A percentile compares a stretch with the other conserved stretches of the same genome.
Conservation (phyloP, 1,284 basidiomycete genomes). For the Somion occarium region DNA sequence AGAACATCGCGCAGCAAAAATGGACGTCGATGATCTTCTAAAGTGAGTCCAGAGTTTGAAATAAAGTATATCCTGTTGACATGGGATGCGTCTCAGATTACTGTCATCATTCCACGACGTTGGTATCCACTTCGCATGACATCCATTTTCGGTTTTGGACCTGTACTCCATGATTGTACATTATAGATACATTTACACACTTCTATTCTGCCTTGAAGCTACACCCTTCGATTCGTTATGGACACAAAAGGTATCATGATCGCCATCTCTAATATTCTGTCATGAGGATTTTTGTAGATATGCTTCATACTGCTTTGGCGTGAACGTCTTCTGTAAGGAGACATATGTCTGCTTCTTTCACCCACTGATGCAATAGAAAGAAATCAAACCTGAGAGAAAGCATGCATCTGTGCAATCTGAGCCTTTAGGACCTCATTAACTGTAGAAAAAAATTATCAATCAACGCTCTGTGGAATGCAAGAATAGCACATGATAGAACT, state of each 20-base stretch:
- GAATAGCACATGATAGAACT: slow-evolving; percentile 12
- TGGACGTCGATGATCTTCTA: slow-evolving; percentile 77
- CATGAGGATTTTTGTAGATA: slow-evolving; percentile 22
- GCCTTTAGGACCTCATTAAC: slow-evolving; percentile 73
- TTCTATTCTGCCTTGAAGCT: too few species aligned
- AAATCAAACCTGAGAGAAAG: slow-evolving; percentile 70
- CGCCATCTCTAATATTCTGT: too few species aligned
- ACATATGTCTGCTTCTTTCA: too few species aligned
- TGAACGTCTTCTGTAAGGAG: slow-evolving; percentile 68
- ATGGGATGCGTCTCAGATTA: slow-evolving; percentile 47
- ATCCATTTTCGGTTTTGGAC: neutral
- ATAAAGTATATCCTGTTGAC: too few species aligned
- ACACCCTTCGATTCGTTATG: too few species aligned
- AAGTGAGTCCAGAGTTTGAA: slow-evolving; percentile 41
- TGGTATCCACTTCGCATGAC: slow-evolving; percentile 78
- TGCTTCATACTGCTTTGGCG: slow-evolving; percentile 63
- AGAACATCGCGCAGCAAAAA: slow-evolving; percentile 73
- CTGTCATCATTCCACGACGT: slow-evolving; percentile 79
- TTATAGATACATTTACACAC: neutral
- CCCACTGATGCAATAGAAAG: too few species aligned
- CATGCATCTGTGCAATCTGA: slow-evolving; percentile 75
- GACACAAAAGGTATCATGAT: too few species aligned
- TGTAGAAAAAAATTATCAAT: slow-evolving; percentile 30
- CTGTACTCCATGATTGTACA: neutral
- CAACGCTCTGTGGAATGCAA: neutral